Base-by-base conservation (phyloP, 2,329 filamentous ascomycete genomes). In the Alternaria tenuissima region DNA sequence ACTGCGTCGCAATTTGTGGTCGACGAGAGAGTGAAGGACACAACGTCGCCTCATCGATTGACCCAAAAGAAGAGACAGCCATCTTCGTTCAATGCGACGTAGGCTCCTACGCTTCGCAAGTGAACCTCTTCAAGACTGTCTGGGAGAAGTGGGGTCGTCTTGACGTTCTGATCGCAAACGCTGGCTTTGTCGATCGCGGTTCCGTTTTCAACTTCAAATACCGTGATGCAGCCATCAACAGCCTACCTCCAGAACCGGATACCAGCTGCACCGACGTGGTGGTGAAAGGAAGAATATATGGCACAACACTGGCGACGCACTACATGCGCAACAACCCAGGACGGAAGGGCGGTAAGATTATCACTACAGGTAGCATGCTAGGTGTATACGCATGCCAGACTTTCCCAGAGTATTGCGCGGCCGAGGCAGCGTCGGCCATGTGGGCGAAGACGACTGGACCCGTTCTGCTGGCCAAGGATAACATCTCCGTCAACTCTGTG, bases 271-370 rank as follows among this genome's bases (percentile, higher is more conserved):
- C 82, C 2, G 83, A 86, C 56, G 70, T 83, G 34, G 78, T 82
- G 64, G 81, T 81, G 68, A 85, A 85, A 67, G 82, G 81, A 4
- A 76, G 84, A 1, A 66, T 86, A 0, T 85, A 84, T 58, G 82
- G 83, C 4, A 81, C 79, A 1, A 78, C 80, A 55, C 74, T 86
- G 8, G 82, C 84, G 0, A 81, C 79, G 1, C 83, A 86, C 64
- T 86, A 84, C 68, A 86, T 86, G 84, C 77, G 83, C 9, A 77
- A 84, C 58, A 86, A 85, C 57, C 48, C 63, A 2, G 65, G 71
- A 3, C 69, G 67, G 0, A 78, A 78, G 0, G 81, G 81, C 2
- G 83, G 82, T 1, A 79, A 74, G 55, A 82, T 85, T 53, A 71
- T 84, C 11, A 76, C 79, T 0, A 84, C 82, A 0, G 76, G 77